These are phyloP conservation scores for Paraphaeosphaeria sporulosa DNA, from an alignment of 2,329 filamentous ascomycete genomes.

Conservation along the genomic window DNA sequence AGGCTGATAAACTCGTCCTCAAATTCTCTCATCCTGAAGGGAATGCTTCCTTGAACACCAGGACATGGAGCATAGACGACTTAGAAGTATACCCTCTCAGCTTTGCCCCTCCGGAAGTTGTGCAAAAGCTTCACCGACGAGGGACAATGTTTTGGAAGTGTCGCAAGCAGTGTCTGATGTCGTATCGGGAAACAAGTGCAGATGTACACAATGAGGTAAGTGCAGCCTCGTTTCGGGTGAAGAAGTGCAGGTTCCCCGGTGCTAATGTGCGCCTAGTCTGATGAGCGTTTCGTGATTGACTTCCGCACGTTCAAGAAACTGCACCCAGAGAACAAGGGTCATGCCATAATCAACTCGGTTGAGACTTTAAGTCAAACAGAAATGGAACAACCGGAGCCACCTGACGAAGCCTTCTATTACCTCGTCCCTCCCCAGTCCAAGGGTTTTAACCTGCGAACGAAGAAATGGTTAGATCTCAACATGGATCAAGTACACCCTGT, in stretches of 20 bases:
- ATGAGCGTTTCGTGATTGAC: slow-evolving; percentile 24
- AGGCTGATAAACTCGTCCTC: slow-evolving; percentile 6
- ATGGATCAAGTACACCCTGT: slow-evolving; percentile 14
- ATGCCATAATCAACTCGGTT: background rate
- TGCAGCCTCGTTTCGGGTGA: background rate
- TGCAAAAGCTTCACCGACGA: slow-evolving; percentile 8
- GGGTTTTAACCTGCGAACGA: slow-evolving; percentile 18
- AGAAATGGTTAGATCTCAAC: slow-evolving; percentile 22
- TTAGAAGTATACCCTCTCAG: slow-evolving; percentile 19
- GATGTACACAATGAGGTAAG: slow-evolving; percentile 10
- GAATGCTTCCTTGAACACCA: background rate
- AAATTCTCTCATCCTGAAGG: background rate
- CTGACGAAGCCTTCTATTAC: slow-evolving; percentile 17
- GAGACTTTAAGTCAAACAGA: slow-evolving; percentile 10
- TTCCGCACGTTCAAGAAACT: slow-evolving; percentile 18
- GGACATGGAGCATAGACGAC: slow-evolving; percentile 13
- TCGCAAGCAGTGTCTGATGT: slow-evolving; percentile 16
- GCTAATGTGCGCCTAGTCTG: slow-evolving; percentile 4
- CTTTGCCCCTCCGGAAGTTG: slow-evolving; percentile 10
- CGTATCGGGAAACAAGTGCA: slow-evolving; percentile 13
- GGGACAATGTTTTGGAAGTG: slow-evolving; percentile 22
- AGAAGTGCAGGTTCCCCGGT: background rate
- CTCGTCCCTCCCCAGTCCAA: slow-evolving; percentile 17
- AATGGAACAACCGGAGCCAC: slow-evolving; percentile 15
- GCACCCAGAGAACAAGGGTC: slow-evolving; percentile 12